Base-by-base conservation (phyloP, 2,329 filamentous ascomycete genomes). In the Bipolaris oryzae region DNA sequence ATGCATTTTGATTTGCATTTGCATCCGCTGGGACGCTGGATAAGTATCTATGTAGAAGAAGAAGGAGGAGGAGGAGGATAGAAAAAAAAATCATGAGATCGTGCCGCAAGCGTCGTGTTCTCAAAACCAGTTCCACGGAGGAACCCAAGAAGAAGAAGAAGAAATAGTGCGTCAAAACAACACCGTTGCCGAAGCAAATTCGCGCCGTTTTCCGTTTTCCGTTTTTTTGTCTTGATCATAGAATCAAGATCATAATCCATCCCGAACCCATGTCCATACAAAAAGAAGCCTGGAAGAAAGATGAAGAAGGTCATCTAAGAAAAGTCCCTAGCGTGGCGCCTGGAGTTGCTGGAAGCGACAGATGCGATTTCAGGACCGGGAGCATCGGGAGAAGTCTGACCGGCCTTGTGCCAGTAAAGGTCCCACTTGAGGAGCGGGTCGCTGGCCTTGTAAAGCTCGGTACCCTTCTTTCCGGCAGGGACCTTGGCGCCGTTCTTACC, bases 341-440 rank as follows among this genome's bases (percentile, higher is more conserved):
- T 53, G 35, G 57, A 42, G 39, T 55, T 55, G 33, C 37, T 31
- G 15, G 57, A 56, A 20, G 61, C 62, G 38, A 66, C 59, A 20
- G 64, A 60, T 10, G 64, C 69, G 23, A 73, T 47, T 21, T 43
- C 31, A 25, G 68, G 67, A 11, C 70, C 70, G 10, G 70, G 67
- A 31, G 67, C 61, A 41, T 55, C 55, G 2, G 46, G 28, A 34
- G 72, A 51, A 9, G 63, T 68, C 62, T 68, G 60, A 23, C 60
- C 64, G 7, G 69, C 66, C 3, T 58, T 42, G 62, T 74, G 71
- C 66, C 65, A 66, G 70, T 73, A 74, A 1, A 73, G 52, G 42
- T 73, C 59, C 61, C 63, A 73, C 39, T 63, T 55, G 15, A 74
- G 64, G 23, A 72, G 67, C n/a, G 55, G 55, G 41, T 75, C 73